Base-by-base conservation (phyloP, 2,329 filamentous ascomycete genomes). In the Bipolaris oryzae region DNA sequence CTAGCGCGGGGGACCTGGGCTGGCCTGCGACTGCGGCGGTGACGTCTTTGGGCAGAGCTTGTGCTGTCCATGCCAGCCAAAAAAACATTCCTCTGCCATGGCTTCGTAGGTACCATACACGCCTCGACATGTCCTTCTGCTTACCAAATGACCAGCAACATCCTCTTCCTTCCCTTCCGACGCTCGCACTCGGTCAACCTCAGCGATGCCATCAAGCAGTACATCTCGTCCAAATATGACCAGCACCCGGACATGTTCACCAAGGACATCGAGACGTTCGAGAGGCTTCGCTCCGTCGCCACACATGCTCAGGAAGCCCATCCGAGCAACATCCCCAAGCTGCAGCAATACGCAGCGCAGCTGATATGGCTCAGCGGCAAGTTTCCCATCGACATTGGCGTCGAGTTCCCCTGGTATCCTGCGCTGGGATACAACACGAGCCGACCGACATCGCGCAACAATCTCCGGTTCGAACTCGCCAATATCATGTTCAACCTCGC, bases 171-270 rank as follows among this genome's bases (percentile, higher is more conserved):
- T 61, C 93, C 94, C 7, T 98, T 98, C 78, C 91, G 94, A 68
- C 90, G 89, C 73, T 94, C 92, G 49, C 87, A 90, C 62, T 84
- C 89, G 55, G 82, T 96, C 38, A 89, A 89, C 57, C 84, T 98
- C 60, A 89, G 91, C 53, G 83, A 86, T 59, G 90, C 92, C 47
- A 92, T 99, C 74, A 92, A 91, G 63, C 89, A 95, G 74, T 98
- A 99, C 80, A 98, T 99, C 72, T 96, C 92, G 60, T 89, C 87
- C 77, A 97, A 98, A 83, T 98, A 98, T 88, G 94, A 98, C 77
- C 95, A 99, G 76, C 94, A 96, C 74, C 94, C 95, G 33, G 92
- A 97, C 77, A 96, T 96, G 89, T 99, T 99, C 78, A 86, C 87
- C 61, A 85, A 91, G 62, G 95, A 99, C 79, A 86, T 96, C 56